Conservation (phyloP, 768 basidiomycete species). For the Mycena metata region DNA sequence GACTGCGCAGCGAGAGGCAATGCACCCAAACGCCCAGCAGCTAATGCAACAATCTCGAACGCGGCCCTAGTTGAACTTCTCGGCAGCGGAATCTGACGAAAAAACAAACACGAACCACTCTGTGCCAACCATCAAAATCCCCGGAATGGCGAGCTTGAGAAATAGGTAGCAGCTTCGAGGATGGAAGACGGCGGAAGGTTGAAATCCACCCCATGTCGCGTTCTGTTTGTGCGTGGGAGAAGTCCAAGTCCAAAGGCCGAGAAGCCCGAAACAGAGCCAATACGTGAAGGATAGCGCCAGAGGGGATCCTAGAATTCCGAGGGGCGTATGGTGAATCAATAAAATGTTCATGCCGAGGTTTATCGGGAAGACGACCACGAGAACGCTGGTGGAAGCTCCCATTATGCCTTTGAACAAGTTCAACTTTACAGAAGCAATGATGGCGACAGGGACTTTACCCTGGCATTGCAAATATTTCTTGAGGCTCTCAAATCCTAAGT, state of each 20-base stretch:
- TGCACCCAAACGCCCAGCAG: slow-evolving; percentile 78
- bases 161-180: slow-evolving; percentile 66
- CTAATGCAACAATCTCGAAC: slow-evolving; percentile 85
- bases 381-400: slow-evolving; percentile 75
- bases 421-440: background rate
- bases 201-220: slow-evolving; percentile 74
- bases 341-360: slow-evolving; percentile 71
- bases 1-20: slow-evolving; percentile 81
- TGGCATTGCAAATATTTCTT: slow-evolving; percentile 88
- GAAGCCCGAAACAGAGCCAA: slow-evolving; percentile 73
- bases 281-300: slow-evolving; percentile 77
- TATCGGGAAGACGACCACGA: slow-evolving; percentile 74
- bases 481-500: slow-evolving; percentile 70
- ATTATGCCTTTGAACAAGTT: slow-evolving; percentile 69
- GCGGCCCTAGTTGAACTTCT: slow-evolving; percentile 66
- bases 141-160: slow-evolving; percentile 78
- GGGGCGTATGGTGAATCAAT: slow-evolving; percentile 73
- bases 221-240: slow-evolving; percentile 69
- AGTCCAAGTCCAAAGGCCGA: slow-evolving; percentile 62
- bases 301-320: slow-evolving; percentile 77
- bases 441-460: slow-evolving; percentile 56
- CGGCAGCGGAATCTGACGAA: slow-evolving; percentile 3
- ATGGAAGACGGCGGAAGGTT: slow-evolving; percentile 60
- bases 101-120: slow-evolving; percentile 69
- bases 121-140: slow-evolving; percentile 83